phyloP scores from a whole-genome alignment of 352 stramenopile genomes.

The Globisporangium spiculum region DNA sequence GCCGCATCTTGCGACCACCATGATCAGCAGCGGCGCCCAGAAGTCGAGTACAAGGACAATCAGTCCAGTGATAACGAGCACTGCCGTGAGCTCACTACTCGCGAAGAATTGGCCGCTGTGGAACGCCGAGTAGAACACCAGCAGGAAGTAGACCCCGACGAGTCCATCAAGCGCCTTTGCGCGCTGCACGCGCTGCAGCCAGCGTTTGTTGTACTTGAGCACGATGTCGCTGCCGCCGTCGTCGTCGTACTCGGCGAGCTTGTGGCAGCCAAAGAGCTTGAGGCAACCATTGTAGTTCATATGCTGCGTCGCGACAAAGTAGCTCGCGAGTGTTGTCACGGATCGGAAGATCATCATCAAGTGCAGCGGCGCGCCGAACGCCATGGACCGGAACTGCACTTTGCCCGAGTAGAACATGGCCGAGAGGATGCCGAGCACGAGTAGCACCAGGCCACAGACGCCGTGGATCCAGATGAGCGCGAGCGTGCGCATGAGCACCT shows the following conservation, averaged over 20 bases:
- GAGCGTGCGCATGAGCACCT: conserved; percentile 69
- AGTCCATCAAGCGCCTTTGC: conserved; percentile 59
- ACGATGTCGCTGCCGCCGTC: conserved; percentile 45
- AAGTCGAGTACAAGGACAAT: conserved; percentile 58
- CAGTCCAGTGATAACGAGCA: conserved; percentile 43
- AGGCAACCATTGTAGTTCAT: conserved; percentile 65
- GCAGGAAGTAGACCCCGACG: conserved; percentile 56
- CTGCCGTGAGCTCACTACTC: conserved; percentile 29
- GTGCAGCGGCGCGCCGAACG: conserved; percentile 57
- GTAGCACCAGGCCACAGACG: conserved; percentile 45
- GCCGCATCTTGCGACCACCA: conserved; percentile 63
- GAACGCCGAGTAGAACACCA: conserved; percentile 68
- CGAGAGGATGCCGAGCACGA: conserved; percentile 47
- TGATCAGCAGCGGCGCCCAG: conserved; percentile 62
- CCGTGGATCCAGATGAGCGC: conserved; percentile 70
- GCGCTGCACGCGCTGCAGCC: conserved; percentile 53
- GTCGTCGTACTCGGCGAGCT: conserved; percentile 33
- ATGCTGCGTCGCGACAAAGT: conserved; percentile 52
- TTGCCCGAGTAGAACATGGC: conserved; percentile 39
- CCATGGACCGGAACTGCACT: conserved; percentile 46
- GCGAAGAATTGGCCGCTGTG: conserved; percentile 57
- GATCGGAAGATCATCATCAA: conserved; percentile 62
- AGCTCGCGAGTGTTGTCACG: conserved; percentile 46
- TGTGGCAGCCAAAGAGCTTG: conserved; percentile 39
- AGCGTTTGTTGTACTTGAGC: conserved; percentile 63